Conservation (phyloP, 257 asterid genomes). For the Eucommia ulmoides region DNA sequence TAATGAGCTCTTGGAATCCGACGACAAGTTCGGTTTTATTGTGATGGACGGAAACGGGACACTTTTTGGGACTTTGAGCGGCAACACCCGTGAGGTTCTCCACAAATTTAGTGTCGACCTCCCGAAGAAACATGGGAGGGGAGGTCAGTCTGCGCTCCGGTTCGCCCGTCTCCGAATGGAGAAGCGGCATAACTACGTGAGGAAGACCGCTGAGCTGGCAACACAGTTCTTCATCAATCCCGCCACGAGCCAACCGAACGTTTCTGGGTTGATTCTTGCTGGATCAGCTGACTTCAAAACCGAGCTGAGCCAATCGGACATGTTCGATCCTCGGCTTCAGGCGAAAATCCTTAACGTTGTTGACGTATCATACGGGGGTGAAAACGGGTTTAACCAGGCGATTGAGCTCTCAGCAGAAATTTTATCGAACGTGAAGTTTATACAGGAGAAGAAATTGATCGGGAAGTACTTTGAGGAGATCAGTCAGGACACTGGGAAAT, state of each 20-base stretch:
- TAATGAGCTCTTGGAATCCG: constrained; percentile 1
- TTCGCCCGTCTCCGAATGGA: constrained; percentile 4
- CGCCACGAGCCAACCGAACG: constrained; percentile 1
- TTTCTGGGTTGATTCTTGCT: constrained; percentile 1
- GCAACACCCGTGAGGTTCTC: constrained; percentile 1
- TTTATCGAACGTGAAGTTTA: neutral
- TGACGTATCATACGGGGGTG: neutral
- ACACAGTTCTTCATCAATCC: neutral
- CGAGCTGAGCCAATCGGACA: constrained; percentile 1
- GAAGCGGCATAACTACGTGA: constrained; percentile 1
- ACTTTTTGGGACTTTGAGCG: constrained; percentile 1
- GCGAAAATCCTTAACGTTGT: constrained; percentile 2
- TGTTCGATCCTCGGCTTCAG: constrained; percentile 3
- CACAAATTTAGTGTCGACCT: constrained; percentile 2
- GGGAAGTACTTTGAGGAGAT: constrained; percentile 2
- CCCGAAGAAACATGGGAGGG: constrained; percentile 3
- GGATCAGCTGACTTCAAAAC: constrained; percentile 2
- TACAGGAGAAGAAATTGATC: constrained; percentile 2
- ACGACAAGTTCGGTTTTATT: neutral
- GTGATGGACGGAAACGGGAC: constrained; percentile 3
- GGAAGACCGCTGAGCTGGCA: constrained; percentile 3
- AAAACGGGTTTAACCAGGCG: neutral
- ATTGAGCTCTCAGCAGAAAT: constrained; percentile 1
- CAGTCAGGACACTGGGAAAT: constrained; percentile 3
- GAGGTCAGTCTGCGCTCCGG: neutral